phyloP scores from a whole-genome alignment of 805 yeast species.

The Yarrowia phangngaensis region DNA sequence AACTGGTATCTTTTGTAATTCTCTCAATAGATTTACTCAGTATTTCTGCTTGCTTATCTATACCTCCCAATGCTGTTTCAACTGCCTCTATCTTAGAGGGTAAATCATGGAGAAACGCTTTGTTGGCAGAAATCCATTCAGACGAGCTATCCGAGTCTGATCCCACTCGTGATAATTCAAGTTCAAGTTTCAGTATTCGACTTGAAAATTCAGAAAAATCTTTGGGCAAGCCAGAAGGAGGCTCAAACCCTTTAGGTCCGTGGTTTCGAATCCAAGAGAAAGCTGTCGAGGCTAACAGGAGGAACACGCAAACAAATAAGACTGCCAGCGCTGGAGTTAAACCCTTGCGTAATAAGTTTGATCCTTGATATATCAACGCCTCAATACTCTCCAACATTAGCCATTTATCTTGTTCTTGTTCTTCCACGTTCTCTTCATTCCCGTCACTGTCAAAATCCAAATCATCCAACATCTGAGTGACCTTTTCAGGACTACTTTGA shows the following conservation, averaged over 20 bases:
- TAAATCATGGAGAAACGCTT: background rate
- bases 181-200: slow-evolving; percentile 2
- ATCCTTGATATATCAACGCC: background rate
- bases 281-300: background rate
- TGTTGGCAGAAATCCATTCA: slow-evolving; percentile 12
- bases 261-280: background rate
- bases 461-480: slow-evolving; percentile 18
- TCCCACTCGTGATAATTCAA: slow-evolving; percentile 4
- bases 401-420: background rate
- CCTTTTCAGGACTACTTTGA: slow-evolving; percentile 10
- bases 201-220: slow-evolving; percentile 3
- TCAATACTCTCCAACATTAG: background rate
- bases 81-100: background rate
- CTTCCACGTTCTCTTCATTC: slow-evolving; percentile 7
- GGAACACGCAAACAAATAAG: background rate
- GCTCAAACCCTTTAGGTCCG: slow-evolving; percentile 3
- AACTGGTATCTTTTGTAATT: background rate
- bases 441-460: no score
- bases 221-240: background rate
- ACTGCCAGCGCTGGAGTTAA: background rate
- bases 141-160: slow-evolving; percentile 3
- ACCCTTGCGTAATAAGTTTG: slow-evolving; percentile 1
- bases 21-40: slow-evolving; percentile 2
- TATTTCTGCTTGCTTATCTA: background rate
- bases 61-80: slow-evolving; percentile 4